Evolutionary conservation across 177 flowering plant genomes (phyloP).

Genomic region (Telopea speciosissima): DNA sequence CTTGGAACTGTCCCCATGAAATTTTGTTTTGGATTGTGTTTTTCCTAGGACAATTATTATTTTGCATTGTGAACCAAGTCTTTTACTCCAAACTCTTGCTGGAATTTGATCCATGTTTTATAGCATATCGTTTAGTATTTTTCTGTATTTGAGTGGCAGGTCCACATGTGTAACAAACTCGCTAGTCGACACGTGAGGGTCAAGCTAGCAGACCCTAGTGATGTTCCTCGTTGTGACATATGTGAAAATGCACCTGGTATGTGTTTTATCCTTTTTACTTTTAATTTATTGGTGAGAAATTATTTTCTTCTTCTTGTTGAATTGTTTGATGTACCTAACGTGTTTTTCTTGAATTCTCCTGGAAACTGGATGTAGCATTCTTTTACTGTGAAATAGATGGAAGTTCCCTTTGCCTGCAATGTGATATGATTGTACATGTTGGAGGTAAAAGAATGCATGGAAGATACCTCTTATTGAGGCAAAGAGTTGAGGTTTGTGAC

Average conservation of each 20-base stretch:
- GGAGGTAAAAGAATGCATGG: conserved; percentile 94
- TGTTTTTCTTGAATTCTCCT: conserved; percentile 7
- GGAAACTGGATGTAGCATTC: conserved; percentile 55
- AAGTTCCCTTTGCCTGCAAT: conserved; percentile 87
- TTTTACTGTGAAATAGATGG: conserved; percentile 95
- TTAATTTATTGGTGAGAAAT: neutral
- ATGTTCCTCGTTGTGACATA: conserved; percentile 80
- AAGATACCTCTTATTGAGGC: conserved; percentile 80
- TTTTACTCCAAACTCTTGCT: neutral
- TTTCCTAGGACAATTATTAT: neutral
- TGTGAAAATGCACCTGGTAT: conserved; percentile 97
- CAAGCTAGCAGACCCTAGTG: conserved; percentile 74
- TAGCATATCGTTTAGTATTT: conserved; percentile 2
- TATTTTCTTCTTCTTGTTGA: neutral
- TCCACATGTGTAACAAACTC: conserved; percentile 94
- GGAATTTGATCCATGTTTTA: neutral
- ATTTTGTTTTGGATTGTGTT: neutral
- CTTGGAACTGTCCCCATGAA: neutral
- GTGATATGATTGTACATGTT: conserved; percentile 95
- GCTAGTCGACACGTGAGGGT: conserved; percentile 89
- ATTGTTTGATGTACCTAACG: neutral
- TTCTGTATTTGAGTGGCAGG: conserved; percentile 40
- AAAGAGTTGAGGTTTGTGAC: conserved; percentile 79
- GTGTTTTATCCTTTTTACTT: conserved; percentile 1
- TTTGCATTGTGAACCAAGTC: neutral